Conservation (phyloP, 179 eudicot species). For the Gypsophila paniculata region DNA sequence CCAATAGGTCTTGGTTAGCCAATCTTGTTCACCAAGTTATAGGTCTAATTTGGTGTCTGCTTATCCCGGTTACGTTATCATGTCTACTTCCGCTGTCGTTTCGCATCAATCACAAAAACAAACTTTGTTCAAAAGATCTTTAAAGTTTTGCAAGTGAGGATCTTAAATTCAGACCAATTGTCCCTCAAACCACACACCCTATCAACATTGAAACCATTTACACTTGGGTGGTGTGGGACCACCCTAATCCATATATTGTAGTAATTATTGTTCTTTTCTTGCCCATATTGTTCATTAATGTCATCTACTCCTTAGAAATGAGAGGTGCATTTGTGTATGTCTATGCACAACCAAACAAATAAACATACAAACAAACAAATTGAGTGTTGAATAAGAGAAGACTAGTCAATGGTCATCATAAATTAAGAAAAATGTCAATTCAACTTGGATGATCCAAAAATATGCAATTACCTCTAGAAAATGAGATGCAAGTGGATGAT, state of each 20-base stretch:
- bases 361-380: neutral
- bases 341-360: neutral
- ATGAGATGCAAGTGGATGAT: too few relatives aligned
- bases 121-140: constrained; percentile 7
- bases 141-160: constrained; percentile 5
- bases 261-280: constrained; percentile 10
- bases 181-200: constrained; percentile 21
- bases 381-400: neutral
- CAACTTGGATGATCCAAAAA: too few relatives aligned
- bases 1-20: too few relatives aligned
- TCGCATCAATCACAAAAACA: neutral
- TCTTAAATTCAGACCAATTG: constrained; percentile 20
- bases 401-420: neutral
- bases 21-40: too few relatives aligned
- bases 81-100: too few relatives aligned
- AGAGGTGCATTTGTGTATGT: neutral
- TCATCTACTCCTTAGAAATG: neutral
- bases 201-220: constrained; percentile 20
- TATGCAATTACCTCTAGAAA: too few relatives aligned
- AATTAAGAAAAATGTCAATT: neutral
- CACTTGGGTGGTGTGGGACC: constrained; percentile 13
- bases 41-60: too few relatives aligned
- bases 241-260: constrained; percentile 18
- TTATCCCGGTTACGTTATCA: too few relatives aligned
- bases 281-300: constrained; percentile 9